phyloP scores from a whole-genome alignment of 148 eudicot species.

The Cornus suecica region DNA sequence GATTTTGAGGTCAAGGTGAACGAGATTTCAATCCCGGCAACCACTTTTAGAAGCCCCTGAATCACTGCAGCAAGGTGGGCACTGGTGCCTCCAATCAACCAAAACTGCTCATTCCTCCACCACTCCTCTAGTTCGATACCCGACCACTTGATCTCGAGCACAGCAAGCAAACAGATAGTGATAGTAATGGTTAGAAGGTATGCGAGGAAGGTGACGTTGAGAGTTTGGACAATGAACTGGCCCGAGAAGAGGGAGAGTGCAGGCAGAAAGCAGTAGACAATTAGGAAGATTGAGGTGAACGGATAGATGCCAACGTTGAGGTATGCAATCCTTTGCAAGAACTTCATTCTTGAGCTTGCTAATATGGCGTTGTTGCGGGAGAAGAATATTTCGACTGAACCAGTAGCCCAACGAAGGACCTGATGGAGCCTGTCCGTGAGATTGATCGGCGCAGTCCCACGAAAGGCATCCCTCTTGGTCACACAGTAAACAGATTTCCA shows the following conservation, averaged over 20 bases:
- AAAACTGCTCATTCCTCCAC: constrained; percentile 98
- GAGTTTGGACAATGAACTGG: constrained; percentile 79
- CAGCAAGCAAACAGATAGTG: constrained; percentile 64
- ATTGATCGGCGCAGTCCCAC: constrained; percentile 92
- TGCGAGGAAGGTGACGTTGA: constrained; percentile 62
- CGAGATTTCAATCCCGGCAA: constrained; percentile 90
- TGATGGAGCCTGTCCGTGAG: constrained; percentile 94
- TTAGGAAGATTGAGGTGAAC: constrained; percentile 83
- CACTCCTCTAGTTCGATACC: constrained; percentile 81
- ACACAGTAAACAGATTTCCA: constrained; percentile 93
- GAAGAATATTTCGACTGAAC: constrained; percentile 94
- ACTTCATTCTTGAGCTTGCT: constrained; percentile 69
- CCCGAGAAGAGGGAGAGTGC: constrained; percentile 90
- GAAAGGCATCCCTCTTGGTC: constrained; percentile 85
- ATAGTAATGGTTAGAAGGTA: constrained; percentile 77
- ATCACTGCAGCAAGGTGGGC: constrained; percentile 94
- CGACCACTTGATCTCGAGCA: constrained; percentile 94
- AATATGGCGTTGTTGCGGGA: constrained; percentile 83
- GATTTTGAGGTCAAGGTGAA: constrained; percentile 84
- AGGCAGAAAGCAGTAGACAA: constrained; percentile 93
- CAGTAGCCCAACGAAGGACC: constrained; percentile 97
- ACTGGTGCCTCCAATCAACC: constrained; percentile 95
- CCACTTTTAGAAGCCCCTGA: constrained; percentile 77
- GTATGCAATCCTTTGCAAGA: constrained; percentile 77
- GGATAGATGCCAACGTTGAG: constrained; percentile 93